These are phyloP conservation scores for Venturia nashicola DNA, from an alignment of 2,329 filamentous ascomycete species.

Conservation along the genomic window DNA sequence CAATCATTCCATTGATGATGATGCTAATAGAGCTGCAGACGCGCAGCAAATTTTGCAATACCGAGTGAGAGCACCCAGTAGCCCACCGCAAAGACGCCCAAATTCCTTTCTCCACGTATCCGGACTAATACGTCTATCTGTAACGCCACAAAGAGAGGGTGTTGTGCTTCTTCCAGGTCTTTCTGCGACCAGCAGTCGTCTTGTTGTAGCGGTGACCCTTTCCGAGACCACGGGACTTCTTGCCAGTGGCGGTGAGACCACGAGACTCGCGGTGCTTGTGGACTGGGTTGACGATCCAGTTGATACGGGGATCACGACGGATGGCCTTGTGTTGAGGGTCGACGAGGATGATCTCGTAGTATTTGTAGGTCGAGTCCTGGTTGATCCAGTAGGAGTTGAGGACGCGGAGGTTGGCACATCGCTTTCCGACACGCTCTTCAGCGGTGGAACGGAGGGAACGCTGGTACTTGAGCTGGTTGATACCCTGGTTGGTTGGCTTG, in stretches of 20 bases:
- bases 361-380: slow-evolving; percentile 99
- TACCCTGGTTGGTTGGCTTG: slow-evolving; percentile 99
- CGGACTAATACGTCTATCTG: slow-evolving; percentile 47
- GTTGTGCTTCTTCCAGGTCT: slow-evolving; percentile 99
- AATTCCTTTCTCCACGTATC: not conserved
- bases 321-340: slow-evolving; percentile 99
- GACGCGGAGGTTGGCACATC: slow-evolving; percentile 97
- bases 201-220: slow-evolving; percentile 99
- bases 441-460: slow-evolving; percentile 94
- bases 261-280: slow-evolving; percentile 99
- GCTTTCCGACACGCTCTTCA: slow-evolving; percentile 98
- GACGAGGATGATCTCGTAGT: slow-evolving; percentile 99
- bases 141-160: slow-evolving; percentile 98
- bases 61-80: not conserved
- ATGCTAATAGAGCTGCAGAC: not conserved
- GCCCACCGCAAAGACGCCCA: slow-evolving; percentile 3
- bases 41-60: not conserved
- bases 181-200: slow-evolving; percentile 90
- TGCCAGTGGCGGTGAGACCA: slow-evolving; percentile 95
- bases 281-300: slow-evolving; percentile 99
- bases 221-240: slow-evolving; percentile 99
- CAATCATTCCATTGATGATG: slow-evolving; percentile 2
- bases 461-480: slow-evolving; percentile 99
- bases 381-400: slow-evolving; percentile 99
- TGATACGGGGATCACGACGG: slow-evolving; percentile 97